Base-by-base conservation (phyloP, 2,329 filamentous ascomycete genomes). In the Xylaria sp. region DNA sequence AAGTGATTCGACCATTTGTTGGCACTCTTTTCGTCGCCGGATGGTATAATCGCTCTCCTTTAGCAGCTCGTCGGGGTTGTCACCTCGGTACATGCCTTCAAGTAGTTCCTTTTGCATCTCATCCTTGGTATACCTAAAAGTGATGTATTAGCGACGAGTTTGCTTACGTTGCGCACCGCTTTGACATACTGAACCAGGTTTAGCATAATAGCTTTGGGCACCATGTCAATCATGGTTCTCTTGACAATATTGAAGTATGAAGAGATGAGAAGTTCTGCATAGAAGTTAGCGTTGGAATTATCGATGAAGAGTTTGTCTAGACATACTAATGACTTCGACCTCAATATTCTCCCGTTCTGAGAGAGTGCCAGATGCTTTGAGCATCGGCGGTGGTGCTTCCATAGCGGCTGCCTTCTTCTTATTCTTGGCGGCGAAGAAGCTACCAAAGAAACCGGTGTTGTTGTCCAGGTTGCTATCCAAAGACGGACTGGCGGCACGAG, bases 401-500 rank as follows among this genome's bases (percentile, higher is more conserved):
- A 99, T 99, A 57, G 95, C 94, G n/a, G 96, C 96, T 83, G 97
- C 97, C 91, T 97, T 98, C 89, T 99, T 99, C 90, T 98, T 99
- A 85, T 98, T 99, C 89, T 98, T 99, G 78, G 93, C 94, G 11
- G 96, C 93, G 79, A 97, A 99, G 88, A 99, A 99, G 77, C 93
- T 97, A 74, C 96, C 96, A 76, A 99, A 99, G 87, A 99, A 99
- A 44, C 95, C 94, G 68, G 87, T 84, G 78, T 93, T 93, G 63
- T 81, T 73, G 59, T 78, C 80, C n/a, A 76, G 58, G 69, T 80
- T 81, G 33, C 81, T 83, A 42, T 83, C 82, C 63, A 93, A 83
- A 46, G 90, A 92, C 7, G 93, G 96, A 78, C 91, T 97, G 64
- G 88, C 87, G 51, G 92, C 89, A 71, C 94, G 90, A 60, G 86